A percentile compares a stretch with the other conserved stretches of the same genome.
Evolutionary conservation across 345 rosid species (phyloP).

Genomic region (Bruguiera parviflora): DNA sequence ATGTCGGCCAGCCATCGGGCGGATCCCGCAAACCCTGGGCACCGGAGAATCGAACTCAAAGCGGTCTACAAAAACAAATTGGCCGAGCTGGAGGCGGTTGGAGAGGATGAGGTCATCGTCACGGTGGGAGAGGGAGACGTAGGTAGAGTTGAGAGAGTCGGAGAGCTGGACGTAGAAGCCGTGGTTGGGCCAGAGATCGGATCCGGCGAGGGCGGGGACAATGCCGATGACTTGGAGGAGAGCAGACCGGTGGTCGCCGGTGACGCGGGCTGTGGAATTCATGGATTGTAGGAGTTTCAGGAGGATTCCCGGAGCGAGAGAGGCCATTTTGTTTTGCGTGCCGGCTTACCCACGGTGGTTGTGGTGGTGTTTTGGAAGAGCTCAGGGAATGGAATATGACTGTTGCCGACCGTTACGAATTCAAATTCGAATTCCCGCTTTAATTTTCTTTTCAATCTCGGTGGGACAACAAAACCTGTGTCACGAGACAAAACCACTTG

Average conservation of each 20-base stretch:
- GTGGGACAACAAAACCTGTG: constrained; percentile 5
- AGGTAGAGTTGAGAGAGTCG: constrained; percentile 94
- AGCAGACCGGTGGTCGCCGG: constrained; percentile 96
- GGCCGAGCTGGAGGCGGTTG: constrained; percentile 95
- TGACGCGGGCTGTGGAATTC: constrained; percentile 67
- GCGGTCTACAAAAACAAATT: constrained; percentile 83
- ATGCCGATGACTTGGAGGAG: constrained; percentile 86
- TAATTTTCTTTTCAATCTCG: constrained; percentile 7
- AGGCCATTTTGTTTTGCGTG: constrained; percentile 49
- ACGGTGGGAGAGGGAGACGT: constrained; percentile 84
- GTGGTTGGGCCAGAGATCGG: constrained; percentile 89
- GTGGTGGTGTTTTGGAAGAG: neutral
- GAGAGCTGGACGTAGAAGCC: constrained; percentile 95
- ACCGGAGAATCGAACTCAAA: constrained; percentile 75
- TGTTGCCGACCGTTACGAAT: constrained; percentile 47
- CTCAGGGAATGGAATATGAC: constrained; percentile 1
- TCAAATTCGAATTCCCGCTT: constrained; percentile 48
- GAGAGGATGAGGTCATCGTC: constrained; percentile 84
- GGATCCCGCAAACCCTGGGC: constrained; percentile 71
- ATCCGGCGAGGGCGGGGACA: constrained; percentile 86
- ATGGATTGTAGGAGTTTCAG: constrained; percentile 86
- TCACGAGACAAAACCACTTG: too few relatives aligned
- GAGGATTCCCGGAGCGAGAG: constrained; percentile 77
- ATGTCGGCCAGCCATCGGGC: constrained; percentile 90
- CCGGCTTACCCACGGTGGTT: too few relatives aligned